Percentiles rank a stretch among this genome's conserved stretches.
Evolutionary conservation across 805 yeast species (phyloP).

Genomic region (Candida rishiriensis): DNA sequence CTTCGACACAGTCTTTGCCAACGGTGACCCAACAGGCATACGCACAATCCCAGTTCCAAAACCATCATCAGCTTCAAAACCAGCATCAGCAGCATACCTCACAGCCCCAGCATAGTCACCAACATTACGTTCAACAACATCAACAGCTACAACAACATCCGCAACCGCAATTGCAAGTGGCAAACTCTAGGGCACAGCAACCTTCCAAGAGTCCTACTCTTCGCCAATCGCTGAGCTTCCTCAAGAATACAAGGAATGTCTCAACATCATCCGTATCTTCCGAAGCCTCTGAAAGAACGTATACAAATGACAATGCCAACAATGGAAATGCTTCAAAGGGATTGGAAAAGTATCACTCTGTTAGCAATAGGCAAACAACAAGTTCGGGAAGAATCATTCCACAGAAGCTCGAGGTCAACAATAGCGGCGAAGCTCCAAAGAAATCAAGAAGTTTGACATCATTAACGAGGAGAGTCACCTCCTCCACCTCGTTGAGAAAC

Average conservation of each 20-base stretch:
- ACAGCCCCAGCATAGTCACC: conserved; percentile 2
- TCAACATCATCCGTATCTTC: conserved; percentile 21
- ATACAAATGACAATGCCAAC: background rate
- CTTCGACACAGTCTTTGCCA: conserved; percentile 2
- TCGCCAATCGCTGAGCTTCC: conserved; percentile 34
- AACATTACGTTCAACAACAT: conserved; percentile 4
- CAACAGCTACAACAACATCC: conserved; percentile 1
- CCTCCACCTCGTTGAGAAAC: conserved; percentile 27
- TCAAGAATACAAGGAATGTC: conserved; percentile 27
- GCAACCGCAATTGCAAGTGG: conserved; percentile 1
- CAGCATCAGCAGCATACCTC: conserved; percentile 1
- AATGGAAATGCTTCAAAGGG: conserved; percentile 9
- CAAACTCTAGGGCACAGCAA: conserved; percentile 8
- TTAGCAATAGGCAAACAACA: conserved; percentile 31
- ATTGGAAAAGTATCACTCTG: conserved; percentile 32
- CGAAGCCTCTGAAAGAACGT: conserved; percentile 8
- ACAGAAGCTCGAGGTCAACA: conserved; percentile 37
- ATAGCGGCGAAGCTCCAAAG: conserved; percentile 29
- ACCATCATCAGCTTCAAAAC: background rate
- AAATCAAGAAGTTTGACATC: conserved; percentile 46
- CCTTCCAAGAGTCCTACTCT: conserved; percentile 31
- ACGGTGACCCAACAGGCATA: background rate
- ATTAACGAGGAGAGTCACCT: conserved; percentile 35
- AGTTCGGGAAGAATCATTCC: conserved; percentile 42
- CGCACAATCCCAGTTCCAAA: background rate